Conservation (phyloP, 805 yeast species). For the Cyberlindnera xishuangbannaensis region DNA sequence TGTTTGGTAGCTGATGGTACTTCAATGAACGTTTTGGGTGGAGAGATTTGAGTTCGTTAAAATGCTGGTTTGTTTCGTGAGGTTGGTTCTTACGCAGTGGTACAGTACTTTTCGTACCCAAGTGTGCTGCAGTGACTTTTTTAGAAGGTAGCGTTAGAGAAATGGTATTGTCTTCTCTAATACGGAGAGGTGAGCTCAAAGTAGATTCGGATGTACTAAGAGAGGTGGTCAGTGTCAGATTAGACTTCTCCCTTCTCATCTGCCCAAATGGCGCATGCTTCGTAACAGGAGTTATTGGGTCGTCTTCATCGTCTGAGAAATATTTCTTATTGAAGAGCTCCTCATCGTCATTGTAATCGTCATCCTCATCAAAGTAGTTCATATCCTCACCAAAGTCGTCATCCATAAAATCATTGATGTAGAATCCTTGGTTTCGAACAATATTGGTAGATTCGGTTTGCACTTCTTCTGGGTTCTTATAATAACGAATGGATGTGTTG, state of each 20-base stretch:
- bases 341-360: slow-evolving; percentile 29
- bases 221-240: too few species aligned
- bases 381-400: slow-evolving; percentile 37
- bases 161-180: too few species aligned
- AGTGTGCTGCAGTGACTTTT: not conserved
- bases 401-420: slow-evolving; percentile 33
- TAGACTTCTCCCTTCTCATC: too few species aligned
- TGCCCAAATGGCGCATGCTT: too few species aligned
- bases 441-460: slow-evolving; percentile 10
- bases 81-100: too few species aligned
- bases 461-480: slow-evolving; percentile 30
- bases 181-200: too few species aligned
- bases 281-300: too few species aligned
- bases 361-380: slow-evolving; percentile 33
- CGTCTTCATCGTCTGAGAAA: slow-evolving; percentile 23
- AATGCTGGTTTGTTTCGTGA: too few species aligned
- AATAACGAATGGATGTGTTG: slow-evolving; percentile 48
- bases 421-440: slow-evolving; percentile 28
- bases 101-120: too few species aligned
- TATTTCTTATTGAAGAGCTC: slow-evolving; percentile 26
- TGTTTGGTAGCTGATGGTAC: slow-evolving; percentile 33
- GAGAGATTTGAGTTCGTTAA: slow-evolving; percentile 6
- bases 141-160: not conserved
- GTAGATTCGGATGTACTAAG: too few species aligned
- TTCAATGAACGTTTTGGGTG: slow-evolving; percentile 24